These are phyloP conservation scores for Magnaporthiopsis rhizophila DNA, from an alignment of 2,329 filamentous ascomycete genomes.

Conservation along the genomic window DNA sequence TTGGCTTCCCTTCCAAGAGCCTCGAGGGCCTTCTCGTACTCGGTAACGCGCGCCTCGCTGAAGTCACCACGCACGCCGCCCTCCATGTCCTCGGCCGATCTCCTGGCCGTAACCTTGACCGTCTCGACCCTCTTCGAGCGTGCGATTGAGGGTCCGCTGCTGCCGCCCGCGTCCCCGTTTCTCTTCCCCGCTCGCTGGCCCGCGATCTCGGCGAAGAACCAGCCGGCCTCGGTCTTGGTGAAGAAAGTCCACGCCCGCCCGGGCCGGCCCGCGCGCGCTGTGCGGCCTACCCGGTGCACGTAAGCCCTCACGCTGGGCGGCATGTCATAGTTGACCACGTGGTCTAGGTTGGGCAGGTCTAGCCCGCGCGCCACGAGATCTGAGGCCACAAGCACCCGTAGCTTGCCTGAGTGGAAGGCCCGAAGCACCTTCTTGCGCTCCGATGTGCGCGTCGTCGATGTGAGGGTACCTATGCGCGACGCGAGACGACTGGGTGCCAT, in stretches of 20 bases:
- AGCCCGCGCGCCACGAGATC: conserved; percentile 90
- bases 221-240: conserved; percentile 71
- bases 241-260: conserved; percentile 85
- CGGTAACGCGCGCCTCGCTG: conserved; percentile 34
- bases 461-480: conserved; percentile 58
- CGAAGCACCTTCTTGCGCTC: conserved; percentile 59
- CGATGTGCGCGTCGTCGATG: conserved; percentile 69
- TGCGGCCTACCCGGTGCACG: conserved; percentile 86
- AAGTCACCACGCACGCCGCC: conserved; percentile 22
- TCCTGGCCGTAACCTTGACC: conserved; percentile 36
- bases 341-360: conserved; percentile 68
- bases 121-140: conserved; percentile 38
- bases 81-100: conserved; percentile 27
- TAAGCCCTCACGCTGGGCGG: conserved; percentile 75
- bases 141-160: conserved; percentile 27
- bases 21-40: conserved; percentile 50
- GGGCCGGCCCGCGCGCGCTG: conserved; percentile 67
- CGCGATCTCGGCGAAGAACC: conserved; percentile 85
- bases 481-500: conserved; percentile 51
- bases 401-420: conserved; percentile 53
- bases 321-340: conserved; percentile 92
- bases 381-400: conserved; percentile 77
- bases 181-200: conserved; percentile 42
- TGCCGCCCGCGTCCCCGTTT: conserved; percentile 37
- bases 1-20: conserved; percentile 54